phyloP scores from a whole-genome alignment of 768 basidiomycete species.

The Hericium coralloides region DNA sequence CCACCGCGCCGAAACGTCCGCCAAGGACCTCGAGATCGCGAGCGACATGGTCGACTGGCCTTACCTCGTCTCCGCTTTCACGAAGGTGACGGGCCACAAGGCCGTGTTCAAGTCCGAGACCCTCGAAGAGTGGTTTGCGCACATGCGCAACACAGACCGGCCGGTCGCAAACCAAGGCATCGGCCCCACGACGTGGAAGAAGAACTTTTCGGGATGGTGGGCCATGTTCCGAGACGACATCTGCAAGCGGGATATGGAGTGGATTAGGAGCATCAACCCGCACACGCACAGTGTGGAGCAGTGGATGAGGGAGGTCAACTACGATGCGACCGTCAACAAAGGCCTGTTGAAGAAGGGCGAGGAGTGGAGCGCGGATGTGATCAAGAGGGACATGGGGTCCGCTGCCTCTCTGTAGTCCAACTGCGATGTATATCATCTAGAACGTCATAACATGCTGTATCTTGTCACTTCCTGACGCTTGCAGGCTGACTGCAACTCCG shows the following conservation, averaged over 20 bases:
- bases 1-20: slow-evolving; percentile 16
- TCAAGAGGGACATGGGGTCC: too few species aligned
- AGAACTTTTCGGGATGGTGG: slow-evolving; percentile 37
- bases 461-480: too few species aligned
- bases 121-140: slow-evolving; percentile 15
- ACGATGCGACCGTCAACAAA: not conserved
- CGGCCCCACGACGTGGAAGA: slow-evolving; percentile 14
- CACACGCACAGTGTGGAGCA: slow-evolving; percentile 20
- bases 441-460: too few species aligned
- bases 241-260: slow-evolving; percentile 34
- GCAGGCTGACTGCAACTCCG: too few species aligned
- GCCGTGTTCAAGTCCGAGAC: slow-evolving; percentile 11
- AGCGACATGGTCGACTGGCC: slow-evolving; percentile 15
- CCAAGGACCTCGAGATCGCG: slow-evolving; percentile 18
- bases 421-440: too few species aligned
- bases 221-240: slow-evolving; percentile 34
- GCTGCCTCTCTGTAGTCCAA: too few species aligned
- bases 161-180: slow-evolving; percentile 16
- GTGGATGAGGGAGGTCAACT: not conserved
- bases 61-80: slow-evolving; percentile 17
- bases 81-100: slow-evolving; percentile 17
- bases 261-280: slow-evolving; percentile 32
- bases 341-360: not conserved
- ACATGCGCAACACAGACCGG: slow-evolving; percentile 8
- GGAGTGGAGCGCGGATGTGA: not conserved